These are phyloP conservation scores for Phytopythium oedochilum DNA, from an alignment of 352 stramenopile genomes.

Conservation along the genomic window DNA sequence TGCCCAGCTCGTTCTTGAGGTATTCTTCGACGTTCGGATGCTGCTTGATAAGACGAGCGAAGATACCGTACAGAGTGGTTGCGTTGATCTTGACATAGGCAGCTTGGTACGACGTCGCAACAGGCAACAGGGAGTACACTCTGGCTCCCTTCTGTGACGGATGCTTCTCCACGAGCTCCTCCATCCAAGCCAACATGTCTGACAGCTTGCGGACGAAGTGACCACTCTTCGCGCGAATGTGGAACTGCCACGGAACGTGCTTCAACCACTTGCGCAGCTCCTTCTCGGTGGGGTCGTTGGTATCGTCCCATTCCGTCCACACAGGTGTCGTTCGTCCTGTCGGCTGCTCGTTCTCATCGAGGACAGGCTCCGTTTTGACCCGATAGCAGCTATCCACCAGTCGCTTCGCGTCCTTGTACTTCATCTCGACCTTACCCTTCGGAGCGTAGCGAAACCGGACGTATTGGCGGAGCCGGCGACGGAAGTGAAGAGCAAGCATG, in stretches of 20 bases:
- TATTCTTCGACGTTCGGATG: background rate
- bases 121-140: conserved; percentile 7
- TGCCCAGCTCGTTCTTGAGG: background rate
- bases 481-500: conserved; percentile 5
- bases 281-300: conserved; percentile 2
- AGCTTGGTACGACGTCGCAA: conserved; percentile 3
- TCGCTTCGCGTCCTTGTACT: background rate
- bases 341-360: background rate
- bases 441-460: conserved; percentile 1
- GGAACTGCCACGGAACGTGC: conserved; percentile 5
- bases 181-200: conserved; percentile 1
- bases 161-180: conserved; percentile 1
- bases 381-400: conserved; percentile 6
- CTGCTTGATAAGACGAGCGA: conserved; percentile 4
- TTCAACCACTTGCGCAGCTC: conserved; percentile 6
- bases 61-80: conserved; percentile 5
- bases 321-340: background rate
- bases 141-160: conserved; percentile 4
- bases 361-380: background rate
- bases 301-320: conserved; percentile 6
- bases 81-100: conserved; percentile 11
- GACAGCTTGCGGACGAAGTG: conserved; percentile 4
- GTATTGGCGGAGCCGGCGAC: conserved; percentile 2
- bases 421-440: background rate
- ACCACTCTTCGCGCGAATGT: background rate